Evolutionary conservation across 768 basidiomycete species (phyloP).

Genomic region (Amanita polypyramis): DNA sequence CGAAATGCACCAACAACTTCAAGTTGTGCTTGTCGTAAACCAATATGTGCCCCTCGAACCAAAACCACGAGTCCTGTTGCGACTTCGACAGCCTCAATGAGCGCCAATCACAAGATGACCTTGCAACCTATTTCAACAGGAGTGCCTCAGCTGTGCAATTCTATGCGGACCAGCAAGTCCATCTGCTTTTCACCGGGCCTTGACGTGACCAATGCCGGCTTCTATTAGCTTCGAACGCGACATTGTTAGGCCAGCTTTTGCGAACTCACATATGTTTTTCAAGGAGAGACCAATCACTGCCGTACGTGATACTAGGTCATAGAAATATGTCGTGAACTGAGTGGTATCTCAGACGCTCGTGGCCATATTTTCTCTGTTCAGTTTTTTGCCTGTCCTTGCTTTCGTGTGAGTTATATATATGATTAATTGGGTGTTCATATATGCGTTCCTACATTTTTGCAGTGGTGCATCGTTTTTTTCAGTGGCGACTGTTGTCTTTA

Average conservation of each 20-base stretch:
- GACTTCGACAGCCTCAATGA: background rate
- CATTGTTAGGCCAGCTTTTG: slow-evolving; percentile 32
- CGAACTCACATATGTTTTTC: slow-evolving; percentile 20
- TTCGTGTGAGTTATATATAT: slow-evolving; percentile 25
- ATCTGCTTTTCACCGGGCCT: background rate
- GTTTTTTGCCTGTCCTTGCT: slow-evolving; percentile 21
- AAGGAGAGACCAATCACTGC: slow-evolving; percentile 23
- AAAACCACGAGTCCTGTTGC: too few relatives aligned
- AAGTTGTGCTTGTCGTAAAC: too few relatives aligned
- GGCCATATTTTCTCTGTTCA: slow-evolving; percentile 26
- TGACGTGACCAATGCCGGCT: background rate
- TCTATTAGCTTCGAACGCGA: slow-evolving; percentile 28
- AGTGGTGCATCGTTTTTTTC: slow-evolving; percentile 19
- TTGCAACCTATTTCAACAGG: slow-evolving; percentile 25
- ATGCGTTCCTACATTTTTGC: background rate
- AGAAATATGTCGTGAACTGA: background rate
- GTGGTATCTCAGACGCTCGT: slow-evolving; percentile 26
- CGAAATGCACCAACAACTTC: too few relatives aligned
- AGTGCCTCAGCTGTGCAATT: slow-evolving; percentile 24
- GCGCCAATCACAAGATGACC: slow-evolving; percentile 11
- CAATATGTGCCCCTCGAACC: background rate
- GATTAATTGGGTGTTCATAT: background rate
- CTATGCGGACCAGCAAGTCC: slow-evolving; percentile 23
- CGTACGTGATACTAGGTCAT: slow-evolving; percentile 15
- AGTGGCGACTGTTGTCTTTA: slow-evolving; percentile 21